These are phyloP conservation scores for Quercus glauca DNA, from an alignment of 306 rosid genomes.

Conservation along the genomic window DNA sequence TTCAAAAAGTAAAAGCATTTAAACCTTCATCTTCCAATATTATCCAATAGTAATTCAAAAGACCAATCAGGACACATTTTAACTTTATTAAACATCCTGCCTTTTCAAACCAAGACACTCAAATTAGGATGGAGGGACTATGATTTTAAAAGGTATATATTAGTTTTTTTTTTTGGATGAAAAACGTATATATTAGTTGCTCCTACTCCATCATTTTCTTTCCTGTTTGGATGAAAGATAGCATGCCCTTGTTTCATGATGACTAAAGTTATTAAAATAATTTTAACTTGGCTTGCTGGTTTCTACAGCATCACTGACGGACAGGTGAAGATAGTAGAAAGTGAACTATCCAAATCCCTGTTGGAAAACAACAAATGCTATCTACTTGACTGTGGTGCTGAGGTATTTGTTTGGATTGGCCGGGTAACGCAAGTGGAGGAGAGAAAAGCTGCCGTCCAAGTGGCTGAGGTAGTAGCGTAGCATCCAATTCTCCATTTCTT, in stretches of 20 bases:
- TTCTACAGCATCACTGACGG: slow-evolving; percentile 70
- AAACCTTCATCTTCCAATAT: background rate
- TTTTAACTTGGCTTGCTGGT: slow-evolving; percentile 24
- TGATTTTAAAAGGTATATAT: background rate
- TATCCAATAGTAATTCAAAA: background rate
- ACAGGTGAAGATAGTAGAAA: slow-evolving; percentile 69
- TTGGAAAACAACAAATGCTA: slow-evolving; percentile 91
- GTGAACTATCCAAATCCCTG: slow-evolving; percentile 78
- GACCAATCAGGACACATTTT: background rate
- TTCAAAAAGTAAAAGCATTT: background rate
- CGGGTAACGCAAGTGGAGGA: slow-evolving; percentile 97
- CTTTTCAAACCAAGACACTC: background rate
- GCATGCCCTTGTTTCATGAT: background rate
- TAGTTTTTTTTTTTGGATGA: too few relatives aligned
- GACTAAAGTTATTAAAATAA: slow-evolving; percentile 5
- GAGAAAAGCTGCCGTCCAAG: slow-evolving; percentile 79
- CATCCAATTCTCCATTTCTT: slow-evolving; percentile 22
- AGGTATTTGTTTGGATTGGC: slow-evolving; percentile 91
- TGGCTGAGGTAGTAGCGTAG: slow-evolving; percentile 71
- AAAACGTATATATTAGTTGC: too few relatives aligned
- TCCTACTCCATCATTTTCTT: background rate
- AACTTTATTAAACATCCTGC: background rate
- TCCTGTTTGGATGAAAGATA: background rate
- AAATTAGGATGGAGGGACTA: background rate
- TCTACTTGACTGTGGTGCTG: slow-evolving; percentile 90